Conservation (phyloP, 2,329 filamentous ascomycete species). For the Verticillium klebahnii region DNA sequence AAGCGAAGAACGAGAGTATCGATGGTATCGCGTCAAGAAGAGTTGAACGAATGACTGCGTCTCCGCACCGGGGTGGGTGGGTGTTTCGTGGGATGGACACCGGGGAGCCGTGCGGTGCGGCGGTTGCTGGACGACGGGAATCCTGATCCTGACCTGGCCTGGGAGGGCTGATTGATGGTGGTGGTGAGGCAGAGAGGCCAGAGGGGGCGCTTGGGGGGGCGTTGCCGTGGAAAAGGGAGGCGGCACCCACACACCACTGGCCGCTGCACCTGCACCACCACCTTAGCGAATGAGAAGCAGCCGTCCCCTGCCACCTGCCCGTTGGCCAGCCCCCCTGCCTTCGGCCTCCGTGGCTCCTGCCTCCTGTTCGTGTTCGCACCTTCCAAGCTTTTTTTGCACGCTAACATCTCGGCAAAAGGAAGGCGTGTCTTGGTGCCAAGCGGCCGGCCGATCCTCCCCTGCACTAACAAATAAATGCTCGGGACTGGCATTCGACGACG, state of each 20-base stretch:
- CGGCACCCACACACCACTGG: not conserved
- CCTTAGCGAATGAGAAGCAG: not conserved
- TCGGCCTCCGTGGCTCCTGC: not conserved
- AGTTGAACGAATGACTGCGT: not conserved
- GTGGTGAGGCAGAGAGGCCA: not conserved
- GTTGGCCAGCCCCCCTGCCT: not conserved
- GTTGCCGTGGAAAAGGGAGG: not conserved
- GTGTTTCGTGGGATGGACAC: not conserved
- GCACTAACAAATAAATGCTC: not conserved
- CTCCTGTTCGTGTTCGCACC: not conserved
- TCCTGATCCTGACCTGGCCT: not conserved
- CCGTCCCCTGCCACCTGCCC: not conserved
- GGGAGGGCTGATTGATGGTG: not conserved
- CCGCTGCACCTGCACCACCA: not conserved
- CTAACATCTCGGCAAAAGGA: not conserved
- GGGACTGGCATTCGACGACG: not conserved
- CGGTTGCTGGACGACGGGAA: not conserved
- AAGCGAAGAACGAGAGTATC: not conserved
- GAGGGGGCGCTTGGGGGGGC: not conserved
- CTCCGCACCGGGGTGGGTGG: not conserved
- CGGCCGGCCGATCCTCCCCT: not conserved
- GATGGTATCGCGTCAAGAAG: not conserved
- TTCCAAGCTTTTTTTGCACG: not conserved
- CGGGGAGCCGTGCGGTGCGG: not conserved
- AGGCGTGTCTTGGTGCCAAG: not conserved